A percentile compares a stretch with the other conserved stretches of the same genome.
These are phyloP conservation scores for Chrysoporthe austroafricana DNA, from an alignment of 2,329 filamentous ascomycete species.

Conservation along the genomic window DNA sequence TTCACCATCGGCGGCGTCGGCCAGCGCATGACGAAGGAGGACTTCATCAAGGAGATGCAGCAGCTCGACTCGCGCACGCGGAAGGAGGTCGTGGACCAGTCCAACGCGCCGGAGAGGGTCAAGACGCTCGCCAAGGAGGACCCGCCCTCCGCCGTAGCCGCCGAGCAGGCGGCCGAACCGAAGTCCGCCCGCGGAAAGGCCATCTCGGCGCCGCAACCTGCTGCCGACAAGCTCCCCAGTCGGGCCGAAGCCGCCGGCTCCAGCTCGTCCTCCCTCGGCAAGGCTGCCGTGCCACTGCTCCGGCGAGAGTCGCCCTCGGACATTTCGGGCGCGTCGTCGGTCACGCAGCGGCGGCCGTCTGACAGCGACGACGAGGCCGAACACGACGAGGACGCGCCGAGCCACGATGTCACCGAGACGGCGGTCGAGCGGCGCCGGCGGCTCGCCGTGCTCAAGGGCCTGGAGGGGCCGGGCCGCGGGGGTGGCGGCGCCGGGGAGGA, in stretches of 20 bases:
- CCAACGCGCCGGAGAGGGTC: slow-evolving; percentile 50
- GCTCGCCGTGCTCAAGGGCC: slow-evolving; percentile 54
- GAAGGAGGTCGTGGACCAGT: slow-evolving; percentile 56
- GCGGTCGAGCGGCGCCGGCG: slow-evolving; percentile 71
- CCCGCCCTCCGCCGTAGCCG: slow-evolving; percentile 16
- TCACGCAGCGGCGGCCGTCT: slow-evolving; percentile 9
- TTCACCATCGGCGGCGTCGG: slow-evolving; percentile 78
- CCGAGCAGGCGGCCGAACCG: not conserved
- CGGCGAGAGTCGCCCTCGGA: slow-evolving; percentile 9
- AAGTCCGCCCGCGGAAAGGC: slow-evolving; percentile 24
- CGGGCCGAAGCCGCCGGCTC: slow-evolving; percentile 11
- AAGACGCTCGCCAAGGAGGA: slow-evolving; percentile 55
- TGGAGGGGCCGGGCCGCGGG: slow-evolving; percentile 47
- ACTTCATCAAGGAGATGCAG: slow-evolving; percentile 76
- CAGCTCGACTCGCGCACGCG: slow-evolving; percentile 70
- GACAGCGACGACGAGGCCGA: slow-evolving; percentile 16
- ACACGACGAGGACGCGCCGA: slow-evolving; percentile 30
- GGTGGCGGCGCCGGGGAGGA: slow-evolving; percentile 46
- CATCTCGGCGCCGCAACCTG: slow-evolving; percentile 20
- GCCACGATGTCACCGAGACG: slow-evolving; percentile 61
- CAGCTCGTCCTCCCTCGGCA: slow-evolving; percentile 17
- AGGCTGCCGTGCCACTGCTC: slow-evolving; percentile 17
- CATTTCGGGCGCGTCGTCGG: slow-evolving; percentile 17
- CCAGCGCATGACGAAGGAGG: slow-evolving; percentile 76
- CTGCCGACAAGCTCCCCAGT: slow-evolving; percentile 1